Percentiles rank a stretch among this genome's conserved stretches.
Conservation (phyloP, 345 rosid genomes). For the Lumnitzera racemosa region DNA sequence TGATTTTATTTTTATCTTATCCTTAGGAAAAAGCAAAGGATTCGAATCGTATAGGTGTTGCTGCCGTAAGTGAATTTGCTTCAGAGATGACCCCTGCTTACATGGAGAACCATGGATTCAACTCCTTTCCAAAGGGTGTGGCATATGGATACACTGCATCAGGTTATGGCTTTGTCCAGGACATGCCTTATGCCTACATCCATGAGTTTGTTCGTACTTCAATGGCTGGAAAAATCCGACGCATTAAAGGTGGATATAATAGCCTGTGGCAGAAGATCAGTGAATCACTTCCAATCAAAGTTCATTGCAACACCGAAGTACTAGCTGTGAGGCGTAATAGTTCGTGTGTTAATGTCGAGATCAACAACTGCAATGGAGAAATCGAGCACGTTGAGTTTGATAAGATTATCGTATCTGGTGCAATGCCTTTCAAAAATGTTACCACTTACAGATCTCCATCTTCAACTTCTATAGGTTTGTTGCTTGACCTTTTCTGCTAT, state of each 20-base stretch:
- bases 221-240: constrained; percentile 66
- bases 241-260: constrained; percentile 53
- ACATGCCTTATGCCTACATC: constrained; percentile 62
- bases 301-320: constrained; percentile 42
- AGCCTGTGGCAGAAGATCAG: constrained; percentile 48
- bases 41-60: constrained; percentile 42
- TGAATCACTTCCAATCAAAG: constrained; percentile 32
- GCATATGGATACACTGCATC: constrained; percentile 75
- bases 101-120: constrained; percentile 34
- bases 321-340: constrained; percentile 28
- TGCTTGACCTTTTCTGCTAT: background rate
- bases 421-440: constrained; percentile 41
- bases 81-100: constrained; percentile 45
- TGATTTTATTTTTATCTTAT: background rate
- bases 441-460: constrained; percentile 43
- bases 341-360: constrained; percentile 27
- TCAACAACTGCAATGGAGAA: constrained; percentile 25
- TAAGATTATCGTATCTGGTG: constrained; percentile 50
- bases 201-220: constrained; percentile 66
- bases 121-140: constrained; percentile 45
- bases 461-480: constrained; percentile 28
- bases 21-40: constrained; percentile 49
- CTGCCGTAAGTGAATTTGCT: constrained; percentile 53
- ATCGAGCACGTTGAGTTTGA: constrained; percentile 37
- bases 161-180: constrained; percentile 58